Base-by-base conservation (phyloP, 805 yeast genomes). In the Candida corydali region DNA sequence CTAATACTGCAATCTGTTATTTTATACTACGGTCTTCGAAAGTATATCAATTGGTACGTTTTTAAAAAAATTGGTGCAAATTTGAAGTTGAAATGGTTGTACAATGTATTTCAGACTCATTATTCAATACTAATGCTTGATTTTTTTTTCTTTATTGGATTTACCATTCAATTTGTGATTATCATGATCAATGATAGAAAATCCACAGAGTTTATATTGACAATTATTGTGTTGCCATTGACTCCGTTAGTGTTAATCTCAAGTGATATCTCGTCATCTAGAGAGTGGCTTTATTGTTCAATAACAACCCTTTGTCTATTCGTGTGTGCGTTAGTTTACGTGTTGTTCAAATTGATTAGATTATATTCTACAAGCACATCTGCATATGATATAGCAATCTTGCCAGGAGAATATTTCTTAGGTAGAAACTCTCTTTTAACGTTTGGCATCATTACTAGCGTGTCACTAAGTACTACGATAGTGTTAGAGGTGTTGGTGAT, bases 51-150 rank as follows among this genome's bases (percentile, higher is more conserved):
- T 29, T 70, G 76, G 76, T 56, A 63, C 38, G 55, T 65, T n/a
- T 73, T 62, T 52, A 67, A 72, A 50, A 61, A 65, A 36, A 62
- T 71, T 32, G 78, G 78, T 4, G 76, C 73, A 3, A 71, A 69
- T 42, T 41, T 64, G n/a, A 48, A 49, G 14, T 57, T 69, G 47
- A 58, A 61, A 42, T 49, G 57, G 6, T 51, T 68, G 45, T 69
- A 64, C 44, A 46, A 48, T 14, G 28, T 52, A 6, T 66, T 66
- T 50, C 73, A 69, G 40, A 49, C 72, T 36, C 72, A 69, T 50
- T 49, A 57, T 14, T 36, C 51, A 9, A 39, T 52, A 8, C 40
- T 54, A 32, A 45, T 53, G 9, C 49, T 54, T 39, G 52, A 47
- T 26, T 51, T 51, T 28, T 73, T 70, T 59, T 73, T 70, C 54